Conservation (phyloP, 768 basidiomycete genomes). For the Leccinum arenicola region DNA sequence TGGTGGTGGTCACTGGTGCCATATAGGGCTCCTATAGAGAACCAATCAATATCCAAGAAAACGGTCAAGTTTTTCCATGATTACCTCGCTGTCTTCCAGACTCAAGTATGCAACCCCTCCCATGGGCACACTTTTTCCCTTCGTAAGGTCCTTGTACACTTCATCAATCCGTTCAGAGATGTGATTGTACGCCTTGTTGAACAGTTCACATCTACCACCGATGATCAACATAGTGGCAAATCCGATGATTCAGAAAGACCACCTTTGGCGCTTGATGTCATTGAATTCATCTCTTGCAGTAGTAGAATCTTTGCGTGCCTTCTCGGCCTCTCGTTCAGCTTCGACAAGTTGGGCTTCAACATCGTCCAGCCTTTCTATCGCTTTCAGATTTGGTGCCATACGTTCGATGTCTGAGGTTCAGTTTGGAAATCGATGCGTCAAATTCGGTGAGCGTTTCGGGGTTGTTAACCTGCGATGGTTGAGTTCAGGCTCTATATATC, state of each 20-base stretch:
- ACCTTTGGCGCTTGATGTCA: constrained; percentile 82
- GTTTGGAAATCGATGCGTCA: constrained; percentile 67
- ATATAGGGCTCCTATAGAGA: constrained; percentile 66
- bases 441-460: constrained; percentile 66
- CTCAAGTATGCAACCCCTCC: constrained; percentile 96
- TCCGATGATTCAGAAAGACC: constrained; percentile 10
- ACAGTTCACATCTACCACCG: constrained; percentile 61
- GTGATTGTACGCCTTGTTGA: constrained; percentile 95
- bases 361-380: constrained; percentile 85
- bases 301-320: constrained; percentile 87
- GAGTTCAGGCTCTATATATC: not conserved
- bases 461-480: constrained; percentile 49
- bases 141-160: constrained; percentile 97
- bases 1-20: too few relatives aligned
- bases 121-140: constrained; percentile 89
- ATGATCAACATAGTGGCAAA: constrained; percentile 1
- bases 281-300: constrained; percentile 89
- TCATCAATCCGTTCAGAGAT: constrained; percentile 93
- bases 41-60: constrained; percentile 1
- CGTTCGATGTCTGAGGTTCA: constrained; percentile 79
- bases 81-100: constrained; percentile 92
- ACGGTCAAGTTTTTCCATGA: constrained; percentile 29
- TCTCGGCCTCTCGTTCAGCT: constrained; percentile 90
- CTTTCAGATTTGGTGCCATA: constrained; percentile 97
- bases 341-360: constrained; percentile 82